Base-by-base conservation (phyloP, 148 eudicot genomes). In the Vaccinium vitisidaea region DNA sequence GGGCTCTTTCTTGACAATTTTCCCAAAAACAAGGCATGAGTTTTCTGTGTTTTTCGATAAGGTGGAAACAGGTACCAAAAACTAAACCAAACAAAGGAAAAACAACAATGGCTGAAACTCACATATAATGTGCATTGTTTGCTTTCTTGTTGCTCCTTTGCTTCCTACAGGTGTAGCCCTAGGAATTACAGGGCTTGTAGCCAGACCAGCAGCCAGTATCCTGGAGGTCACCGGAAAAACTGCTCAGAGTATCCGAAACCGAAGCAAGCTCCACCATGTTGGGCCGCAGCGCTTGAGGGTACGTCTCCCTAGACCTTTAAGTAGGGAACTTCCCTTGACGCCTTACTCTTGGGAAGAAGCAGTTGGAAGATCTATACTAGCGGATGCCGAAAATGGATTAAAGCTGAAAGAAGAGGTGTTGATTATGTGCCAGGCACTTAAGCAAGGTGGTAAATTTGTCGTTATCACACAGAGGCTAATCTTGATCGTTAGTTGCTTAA, bases 281-380 rank as follows among this genome's bases (percentile, higher is more conserved):
- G 93, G 95, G 67, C 84, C 85, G 69, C 93, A 86, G 19, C 91
- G 84, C 79, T 86, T 89, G 16, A 92, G 99, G 84, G 94, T 91
- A 85, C 99, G 98, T 63, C 94, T 95, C 77, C 99, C 99, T 12
- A 92, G 99, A 86, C 91, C 91, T 71, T 89, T 97, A 77, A 95
- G 88, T 81, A 55, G 91, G 80, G 98, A 90, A 86, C 87, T 86
- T 12, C 94, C 98, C 25, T 89, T 97, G 73, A 89, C 88, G 82
- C 93, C 96, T 27, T 96, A 97, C 85, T 95, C 96, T 8, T 97
- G 98, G 99, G 98, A 95, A 84, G 99, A 94, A 88, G 99, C 98
- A 18, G 86, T 95, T 61, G 99, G 98, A 83, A 77, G 91, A 75
- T 89, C 97, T 63, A 89, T 97, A 49, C 92, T 97, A 65, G 77